These are phyloP conservation scores for Gnaphalium uliginosum DNA, from an alignment of 129 eudicot genomes.

Conservation along the genomic window DNA sequence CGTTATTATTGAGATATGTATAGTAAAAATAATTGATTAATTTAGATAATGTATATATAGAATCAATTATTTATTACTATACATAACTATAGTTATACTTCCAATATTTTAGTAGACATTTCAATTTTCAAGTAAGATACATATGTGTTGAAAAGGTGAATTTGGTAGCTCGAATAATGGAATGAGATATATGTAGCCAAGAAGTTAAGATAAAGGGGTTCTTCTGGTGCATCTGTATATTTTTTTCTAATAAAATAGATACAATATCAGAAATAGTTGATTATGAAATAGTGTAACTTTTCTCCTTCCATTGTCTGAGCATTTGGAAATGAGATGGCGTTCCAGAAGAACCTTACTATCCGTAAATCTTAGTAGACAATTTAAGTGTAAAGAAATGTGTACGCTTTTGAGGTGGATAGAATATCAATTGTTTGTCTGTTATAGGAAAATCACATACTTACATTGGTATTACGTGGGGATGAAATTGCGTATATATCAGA, in stretches of 20 bases:
- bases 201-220: conserved; percentile 8
- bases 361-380: not conserved
- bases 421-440: not conserved
- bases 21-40: too few relatives aligned
- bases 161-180: not conserved
- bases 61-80: too few relatives aligned
- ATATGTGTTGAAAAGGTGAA: not conserved
- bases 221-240: conserved; percentile 5
- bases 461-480: not conserved
- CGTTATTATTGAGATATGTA: too few relatives aligned
- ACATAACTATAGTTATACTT: too few relatives aligned
- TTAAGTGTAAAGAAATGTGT: not conserved
- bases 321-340: not conserved
- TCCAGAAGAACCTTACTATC: not conserved
- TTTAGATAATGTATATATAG: too few relatives aligned
- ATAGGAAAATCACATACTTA: not conserved
- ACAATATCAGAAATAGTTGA: not conserved
- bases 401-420: not conserved
- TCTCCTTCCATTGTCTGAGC: not conserved
- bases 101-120: not conserved
- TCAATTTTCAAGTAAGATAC: not conserved
- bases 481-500: not conserved
- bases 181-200: conserved; percentile 3
- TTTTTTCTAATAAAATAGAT: not conserved
- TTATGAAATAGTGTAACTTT: not conserved